Evolutionary conservation across 371 early-diverging fungal genomes (phyloP).

Genomic region (Apophysomyces trapeziformis): DNA sequence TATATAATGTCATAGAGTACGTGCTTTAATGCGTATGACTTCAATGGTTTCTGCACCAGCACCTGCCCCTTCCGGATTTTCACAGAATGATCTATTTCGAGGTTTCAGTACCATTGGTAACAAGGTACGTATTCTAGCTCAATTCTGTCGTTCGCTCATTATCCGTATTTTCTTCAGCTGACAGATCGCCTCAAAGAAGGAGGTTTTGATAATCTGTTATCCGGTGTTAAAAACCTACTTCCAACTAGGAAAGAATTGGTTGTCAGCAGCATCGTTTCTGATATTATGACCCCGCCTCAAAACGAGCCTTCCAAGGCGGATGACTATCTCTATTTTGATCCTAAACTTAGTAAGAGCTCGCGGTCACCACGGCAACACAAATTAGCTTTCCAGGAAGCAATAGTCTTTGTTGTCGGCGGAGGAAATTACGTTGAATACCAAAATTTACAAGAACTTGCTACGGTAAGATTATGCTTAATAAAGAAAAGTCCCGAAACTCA

Average conservation of each 20-base stretch:
- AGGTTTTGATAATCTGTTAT: conserved; percentile 85
- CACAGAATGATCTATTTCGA: conserved; percentile 57
- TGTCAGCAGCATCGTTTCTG: conserved; percentile 83
- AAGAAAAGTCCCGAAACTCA: conserved; percentile 2
- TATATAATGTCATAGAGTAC: conserved; percentile 51
- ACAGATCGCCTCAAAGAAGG: conserved; percentile 80
- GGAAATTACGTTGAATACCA: conserved; percentile 97
- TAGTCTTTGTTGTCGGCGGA: conserved; percentile 97
- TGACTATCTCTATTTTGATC: conserved; percentile 89
- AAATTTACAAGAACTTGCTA: conserved; percentile 87
- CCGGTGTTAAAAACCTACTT: conserved; percentile 94
- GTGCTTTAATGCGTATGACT: conserved; percentile 72
- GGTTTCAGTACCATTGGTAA: conserved; percentile 86
- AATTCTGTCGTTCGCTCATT: not conserved
- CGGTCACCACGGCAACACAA: conserved; percentile 57
- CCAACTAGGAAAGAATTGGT: conserved; percentile 89
- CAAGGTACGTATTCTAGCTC: conserved; percentile 55
- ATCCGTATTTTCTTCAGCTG: conserved; percentile 47
- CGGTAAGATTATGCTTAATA: conserved; percentile 43
- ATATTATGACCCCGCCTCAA: conserved; percentile 76
- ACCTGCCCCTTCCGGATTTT: conserved; percentile 54
- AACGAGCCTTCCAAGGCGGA: conserved; percentile 68
- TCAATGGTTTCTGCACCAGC: conserved; percentile 58
- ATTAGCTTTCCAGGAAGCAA: conserved; percentile 80
- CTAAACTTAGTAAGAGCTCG: conserved; percentile 65